Evolutionary conservation across 2,329 filamentous ascomycete genomes (phyloP).

Genomic region (Mycosphaerella sp.): DNA sequence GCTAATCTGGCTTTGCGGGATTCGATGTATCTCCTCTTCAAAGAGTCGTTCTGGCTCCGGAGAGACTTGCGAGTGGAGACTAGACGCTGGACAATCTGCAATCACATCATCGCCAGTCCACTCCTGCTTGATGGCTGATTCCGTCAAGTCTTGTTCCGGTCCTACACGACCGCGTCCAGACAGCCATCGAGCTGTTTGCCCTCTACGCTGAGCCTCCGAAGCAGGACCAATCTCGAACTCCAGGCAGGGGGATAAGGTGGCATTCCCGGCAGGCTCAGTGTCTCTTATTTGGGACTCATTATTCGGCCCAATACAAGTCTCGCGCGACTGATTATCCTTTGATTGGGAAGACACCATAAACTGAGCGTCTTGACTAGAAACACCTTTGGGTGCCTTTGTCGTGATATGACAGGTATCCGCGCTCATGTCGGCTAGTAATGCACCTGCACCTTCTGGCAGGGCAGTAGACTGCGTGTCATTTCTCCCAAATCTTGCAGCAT

Average conservation of each 20-base stretch:
- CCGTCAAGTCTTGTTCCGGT: background rate
- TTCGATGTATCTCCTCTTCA: background rate
- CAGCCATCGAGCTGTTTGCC: no score
- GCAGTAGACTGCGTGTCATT: constrained; percentile 12
- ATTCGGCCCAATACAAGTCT: background rate
- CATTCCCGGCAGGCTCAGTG: no score
- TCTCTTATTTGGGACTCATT: no score
- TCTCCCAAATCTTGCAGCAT: constrained; percentile 17
- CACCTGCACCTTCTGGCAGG: background rate
- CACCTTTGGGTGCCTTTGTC: background rate
- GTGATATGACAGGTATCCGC: no score
- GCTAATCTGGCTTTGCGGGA: constrained; percentile 7
- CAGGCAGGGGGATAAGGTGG: no score
- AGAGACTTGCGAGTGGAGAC: background rate
- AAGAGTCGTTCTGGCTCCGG: background rate
- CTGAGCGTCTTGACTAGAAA: background rate
- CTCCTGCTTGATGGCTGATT: background rate
- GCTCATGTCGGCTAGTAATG: background rate
- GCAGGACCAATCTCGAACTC: no score
- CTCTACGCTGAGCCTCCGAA: no score
- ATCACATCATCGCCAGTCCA: background rate
- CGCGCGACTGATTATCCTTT: background rate
- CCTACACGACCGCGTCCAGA: no score
- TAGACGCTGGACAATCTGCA: background rate
- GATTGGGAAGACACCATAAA: background rate